These are phyloP conservation scores for Elaeis guineensis DNA, from an alignment of 176 grass and related monocot genomes.

Conservation along the genomic window DNA sequence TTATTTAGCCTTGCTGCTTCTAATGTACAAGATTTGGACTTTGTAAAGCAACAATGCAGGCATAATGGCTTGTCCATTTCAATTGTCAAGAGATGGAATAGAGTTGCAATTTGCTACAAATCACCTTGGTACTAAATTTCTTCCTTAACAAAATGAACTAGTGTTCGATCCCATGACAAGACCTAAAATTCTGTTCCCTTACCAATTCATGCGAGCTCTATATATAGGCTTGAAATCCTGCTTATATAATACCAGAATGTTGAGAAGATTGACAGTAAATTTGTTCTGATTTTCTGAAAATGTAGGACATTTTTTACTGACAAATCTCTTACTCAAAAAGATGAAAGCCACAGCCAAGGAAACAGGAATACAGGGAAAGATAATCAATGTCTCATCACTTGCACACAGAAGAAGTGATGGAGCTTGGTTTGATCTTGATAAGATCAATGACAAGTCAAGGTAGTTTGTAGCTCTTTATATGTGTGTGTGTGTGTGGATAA, in stretches of 20 bases:
- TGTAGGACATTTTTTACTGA: conserved; percentile 84
- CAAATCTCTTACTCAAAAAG: conserved; percentile 68
- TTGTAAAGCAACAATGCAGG: conserved; percentile 84
- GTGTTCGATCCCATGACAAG: too few species aligned
- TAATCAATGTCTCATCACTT: conserved; percentile 56
- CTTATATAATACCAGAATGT: too few species aligned
- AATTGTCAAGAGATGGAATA: conserved; percentile 61
- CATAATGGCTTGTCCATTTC: conserved; percentile 75
- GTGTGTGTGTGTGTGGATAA: too few species aligned
- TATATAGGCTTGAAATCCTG: too few species aligned
- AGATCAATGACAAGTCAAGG: conserved; percentile 56
- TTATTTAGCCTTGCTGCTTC: too few species aligned
- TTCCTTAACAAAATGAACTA: not conserved
- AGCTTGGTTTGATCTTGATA: conserved; percentile 40
- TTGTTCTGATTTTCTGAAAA: not conserved
- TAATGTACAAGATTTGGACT: too few species aligned
- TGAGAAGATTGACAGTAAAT: not conserved
- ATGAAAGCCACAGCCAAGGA: conserved; percentile 69
- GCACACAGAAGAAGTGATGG: conserved; percentile 52
- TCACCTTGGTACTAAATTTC: conserved; percentile 41
- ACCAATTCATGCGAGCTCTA: too few species aligned
- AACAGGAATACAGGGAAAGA: conserved; percentile 64
- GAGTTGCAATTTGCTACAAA: conserved; percentile 83
- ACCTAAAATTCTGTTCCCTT: too few species aligned
- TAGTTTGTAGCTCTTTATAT: conserved; percentile 6